phyloP scores from a whole-genome alignment of 129 eudicot genomes.

The Glebionis coronaria region DNA sequence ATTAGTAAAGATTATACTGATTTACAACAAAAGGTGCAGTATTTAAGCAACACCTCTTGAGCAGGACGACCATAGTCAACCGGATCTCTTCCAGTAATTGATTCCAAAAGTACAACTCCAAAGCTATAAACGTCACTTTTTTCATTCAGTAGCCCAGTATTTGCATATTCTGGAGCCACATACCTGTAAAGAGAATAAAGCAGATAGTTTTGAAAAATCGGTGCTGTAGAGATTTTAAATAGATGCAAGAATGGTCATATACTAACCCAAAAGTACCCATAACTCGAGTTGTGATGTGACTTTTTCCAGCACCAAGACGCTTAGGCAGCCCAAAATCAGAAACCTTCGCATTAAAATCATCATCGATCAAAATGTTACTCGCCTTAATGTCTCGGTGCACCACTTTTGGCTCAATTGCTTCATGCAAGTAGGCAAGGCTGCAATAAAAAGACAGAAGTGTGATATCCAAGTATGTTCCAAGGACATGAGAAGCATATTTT shows the following conservation, averaged over 20 bases:
- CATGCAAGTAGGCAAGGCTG: constrained; percentile 88
- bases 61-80: constrained; percentile 85
- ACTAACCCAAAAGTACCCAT: constrained; percentile 98
- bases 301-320: constrained; percentile 82
- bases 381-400: constrained; percentile 90
- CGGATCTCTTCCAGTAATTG: constrained; percentile 85
- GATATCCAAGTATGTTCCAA: constrained; percentile 13
- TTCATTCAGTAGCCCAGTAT: constrained; percentile 78
- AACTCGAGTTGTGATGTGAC: constrained; percentile 87
- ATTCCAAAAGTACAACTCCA: constrained; percentile 78
- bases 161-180: constrained; percentile 93
- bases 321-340: constrained; percentile 90
- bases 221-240: constrained; percentile 2
- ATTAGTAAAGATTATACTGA: neutral
- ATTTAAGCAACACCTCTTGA: constrained; percentile 53
- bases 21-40: neutral
- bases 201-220: neutral
- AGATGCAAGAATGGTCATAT: neutral
- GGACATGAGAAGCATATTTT: neutral
- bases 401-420: constrained; percentile 89
- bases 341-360: constrained; percentile 76
- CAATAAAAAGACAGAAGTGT: constrained; percentile 27
- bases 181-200: constrained; percentile 37
- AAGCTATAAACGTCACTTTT: constrained; percentile 91
- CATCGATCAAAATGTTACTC: constrained; percentile 78